A percentile compares a stretch with the other conserved stretches of the same genome.
Conservation (phyloP, 495 filamentous ascomycete genomes). For the Penicillium canescens region DNA sequence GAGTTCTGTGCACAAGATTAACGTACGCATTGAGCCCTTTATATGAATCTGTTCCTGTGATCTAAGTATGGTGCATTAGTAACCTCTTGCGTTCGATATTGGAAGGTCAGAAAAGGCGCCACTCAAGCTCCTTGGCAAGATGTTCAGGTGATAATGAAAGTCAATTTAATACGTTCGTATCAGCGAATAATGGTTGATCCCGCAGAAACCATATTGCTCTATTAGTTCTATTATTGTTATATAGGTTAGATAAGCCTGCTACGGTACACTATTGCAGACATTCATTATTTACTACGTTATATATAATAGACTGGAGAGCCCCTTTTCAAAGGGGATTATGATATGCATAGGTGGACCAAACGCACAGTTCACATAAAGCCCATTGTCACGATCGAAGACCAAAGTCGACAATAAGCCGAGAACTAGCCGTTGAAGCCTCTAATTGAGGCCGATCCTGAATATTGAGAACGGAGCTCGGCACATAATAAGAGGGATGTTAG, state of each 20-base stretch:
- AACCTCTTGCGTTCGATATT: background rate
- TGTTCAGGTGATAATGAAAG: no score
- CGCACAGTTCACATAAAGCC: background rate
- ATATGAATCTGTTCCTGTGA: background rate
- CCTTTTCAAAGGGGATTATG: background rate
- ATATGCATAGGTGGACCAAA: background rate
- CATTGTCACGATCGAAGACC: background rate
- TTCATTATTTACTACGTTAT: conserved; percentile 1
- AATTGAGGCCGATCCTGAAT: background rate
- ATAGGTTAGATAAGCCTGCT: background rate
- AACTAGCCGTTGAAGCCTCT: background rate
- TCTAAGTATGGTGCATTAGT: background rate
- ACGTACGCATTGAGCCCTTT: background rate
- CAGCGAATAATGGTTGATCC: no score
- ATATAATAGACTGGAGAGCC: no score
- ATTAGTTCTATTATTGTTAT: no score
- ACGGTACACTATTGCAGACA: background rate
- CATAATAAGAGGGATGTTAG: background rate
- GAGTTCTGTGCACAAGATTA: background rate
- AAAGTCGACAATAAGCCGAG: background rate
- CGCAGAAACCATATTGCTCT: no score
- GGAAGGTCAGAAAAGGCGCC: no score
- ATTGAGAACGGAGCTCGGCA: background rate
- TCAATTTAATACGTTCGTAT: no score
- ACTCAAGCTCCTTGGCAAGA: no score